Evolutionary conservation across 2,329 filamentous ascomycete genomes (phyloP), one percentile per base, ranked within the genome.

Genomic region (Massarina eburnea): DNA sequence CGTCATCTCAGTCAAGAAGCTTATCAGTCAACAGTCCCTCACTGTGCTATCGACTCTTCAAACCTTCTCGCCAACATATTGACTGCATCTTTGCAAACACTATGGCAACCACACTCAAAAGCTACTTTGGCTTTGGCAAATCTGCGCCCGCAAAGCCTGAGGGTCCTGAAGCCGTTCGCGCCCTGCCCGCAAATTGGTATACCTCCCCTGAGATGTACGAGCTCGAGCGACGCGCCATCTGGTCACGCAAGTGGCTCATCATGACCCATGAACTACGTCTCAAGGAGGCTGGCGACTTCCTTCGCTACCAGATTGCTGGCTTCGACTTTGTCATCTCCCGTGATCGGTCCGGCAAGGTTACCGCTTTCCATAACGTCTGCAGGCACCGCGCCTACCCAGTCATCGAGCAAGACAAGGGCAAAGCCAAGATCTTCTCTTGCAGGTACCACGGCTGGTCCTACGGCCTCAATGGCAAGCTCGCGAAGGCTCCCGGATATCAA

Each of bases 371-470:
- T 48, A 74, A 74, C 41, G 52, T 72, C 12, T 74, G 71, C 47
- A 64, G 70, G 6, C 71, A 74, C 45, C 65, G 71, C 1, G 71
- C 68, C 1, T 73, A 67, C 40, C 52, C 57, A 12, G 34, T 57
- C 7, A 43, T 53, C 12, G 49, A 53, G 27, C 21, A 43, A 17
- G 32, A 55, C 1, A 53, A 55, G 1, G 68, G 71, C 4, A 65
- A 53, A 8, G 56, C 62, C 3, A 59, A 54, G 14, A 55, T 70
- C 9, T 57, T 73, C 6, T 60, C 60, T 14, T 73, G 71, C 49
- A 62, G 67, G 41, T 74, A 73, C 29, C 72, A 73, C 45, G 71
- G 71, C 9, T 73, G 71, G 71, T 71, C 70, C 2, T 74, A 74
- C 37, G 60, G 64, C 1, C 60, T 64, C 29, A 67, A 66, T 8